These are phyloP conservation scores for Syzygium aromaticum DNA, from an alignment of 345 rosid genomes.

Conservation along the genomic window DNA sequence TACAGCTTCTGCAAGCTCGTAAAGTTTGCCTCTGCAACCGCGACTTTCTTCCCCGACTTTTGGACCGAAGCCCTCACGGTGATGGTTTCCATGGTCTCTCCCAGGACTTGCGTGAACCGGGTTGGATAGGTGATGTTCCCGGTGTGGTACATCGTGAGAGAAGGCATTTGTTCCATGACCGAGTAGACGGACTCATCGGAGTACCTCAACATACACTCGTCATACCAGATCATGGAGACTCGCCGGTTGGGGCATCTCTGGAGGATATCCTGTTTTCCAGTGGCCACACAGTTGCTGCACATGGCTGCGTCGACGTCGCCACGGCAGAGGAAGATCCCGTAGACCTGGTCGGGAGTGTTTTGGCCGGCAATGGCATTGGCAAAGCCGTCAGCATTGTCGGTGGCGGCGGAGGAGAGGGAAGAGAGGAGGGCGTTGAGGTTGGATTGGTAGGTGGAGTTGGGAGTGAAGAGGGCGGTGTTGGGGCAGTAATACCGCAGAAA, in stretches of 20 bases:
- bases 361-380: slow-evolving; percentile 5
- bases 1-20: slow-evolving; percentile 18
- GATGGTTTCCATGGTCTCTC: background rate
- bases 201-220: slow-evolving; percentile 20
- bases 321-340: slow-evolving; percentile 39
- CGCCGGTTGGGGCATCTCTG: slow-evolving; percentile 19
- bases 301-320: slow-evolving; percentile 1
- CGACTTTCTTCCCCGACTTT: slow-evolving; percentile 22
- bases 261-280: slow-evolving; percentile 8
- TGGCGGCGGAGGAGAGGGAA: background rate
- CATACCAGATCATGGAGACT: slow-evolving; percentile 17
- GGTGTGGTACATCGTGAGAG: background rate
- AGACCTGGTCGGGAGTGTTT: slow-evolving; percentile 6
- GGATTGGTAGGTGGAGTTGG: background rate
- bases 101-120: slow-evolving; percentile 4
- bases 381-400: background rate
- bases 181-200: slow-evolving; percentile 1
- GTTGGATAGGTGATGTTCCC: background rate
- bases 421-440: background rate
- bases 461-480: background rate
- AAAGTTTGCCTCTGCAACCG: slow-evolving; percentile 7
- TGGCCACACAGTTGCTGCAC: slow-evolving; percentile 6
- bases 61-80: slow-evolving; percentile 7
- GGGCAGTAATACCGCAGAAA: background rate
- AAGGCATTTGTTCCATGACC: background rate